These are phyloP conservation scores for Candida awuae DNA, from an alignment of 805 yeast genomes.

Conservation along the genomic window DNA sequence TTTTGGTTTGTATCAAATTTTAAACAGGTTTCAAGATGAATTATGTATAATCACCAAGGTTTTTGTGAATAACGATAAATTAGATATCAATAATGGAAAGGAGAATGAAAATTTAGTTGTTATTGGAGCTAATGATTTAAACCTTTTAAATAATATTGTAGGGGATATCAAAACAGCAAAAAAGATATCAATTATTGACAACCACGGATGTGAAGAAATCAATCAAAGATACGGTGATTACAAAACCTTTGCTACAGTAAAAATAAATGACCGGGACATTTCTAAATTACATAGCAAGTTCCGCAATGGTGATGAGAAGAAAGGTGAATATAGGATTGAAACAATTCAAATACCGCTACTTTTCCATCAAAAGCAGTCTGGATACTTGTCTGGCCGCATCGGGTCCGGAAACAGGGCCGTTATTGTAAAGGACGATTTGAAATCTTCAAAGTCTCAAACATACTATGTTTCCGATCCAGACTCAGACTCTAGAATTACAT, in stretches of 20 bases:
- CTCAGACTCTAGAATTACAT: neutral
- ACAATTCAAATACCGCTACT: no score
- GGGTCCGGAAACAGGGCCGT: neutral
- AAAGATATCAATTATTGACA: constrained; percentile 13
- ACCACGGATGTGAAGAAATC: constrained; percentile 7
- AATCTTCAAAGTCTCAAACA: neutral
- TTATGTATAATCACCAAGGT: constrained; percentile 18
- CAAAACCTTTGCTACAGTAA: constrained; percentile 12
- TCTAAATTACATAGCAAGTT: constrained; percentile 6
- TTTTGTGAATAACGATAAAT: neutral
- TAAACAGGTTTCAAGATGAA: constrained; percentile 11
- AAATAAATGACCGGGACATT: constrained; percentile 2
- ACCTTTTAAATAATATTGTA: constrained; percentile 10
- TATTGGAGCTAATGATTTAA: constrained; percentile 16
- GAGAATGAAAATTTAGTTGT: constrained; percentile 12
- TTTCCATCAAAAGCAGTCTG: neutral
- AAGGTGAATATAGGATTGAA: neutral
- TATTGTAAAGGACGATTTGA: neutral
- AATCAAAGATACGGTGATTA: constrained; percentile 7
- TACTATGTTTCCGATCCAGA: neutral
- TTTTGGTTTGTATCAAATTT: constrained; percentile 10
- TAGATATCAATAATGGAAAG: neutral
- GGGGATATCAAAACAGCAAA: constrained; percentile 14
- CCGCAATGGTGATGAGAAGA: constrained; percentile 1
- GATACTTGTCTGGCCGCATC: neutral